These are phyloP conservation scores for Sarocladium strictum DNA, from an alignment of 2,329 filamentous ascomycete genomes.

Conservation along the genomic window DNA sequence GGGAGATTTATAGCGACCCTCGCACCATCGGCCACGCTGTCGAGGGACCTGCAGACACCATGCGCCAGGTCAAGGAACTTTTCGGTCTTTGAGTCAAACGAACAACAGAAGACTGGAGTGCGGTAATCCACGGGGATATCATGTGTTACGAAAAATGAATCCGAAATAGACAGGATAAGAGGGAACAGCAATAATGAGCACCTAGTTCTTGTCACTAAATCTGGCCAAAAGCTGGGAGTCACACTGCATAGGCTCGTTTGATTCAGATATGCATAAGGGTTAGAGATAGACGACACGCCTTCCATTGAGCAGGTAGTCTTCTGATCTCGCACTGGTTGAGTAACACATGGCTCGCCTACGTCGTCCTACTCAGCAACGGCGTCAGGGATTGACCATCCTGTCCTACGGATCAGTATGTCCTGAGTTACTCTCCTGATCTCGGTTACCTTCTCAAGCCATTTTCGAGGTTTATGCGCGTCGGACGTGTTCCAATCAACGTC, in stretches of 20 bases:
- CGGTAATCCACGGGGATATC: not conserved
- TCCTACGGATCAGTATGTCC: not conserved
- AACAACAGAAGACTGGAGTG: not conserved
- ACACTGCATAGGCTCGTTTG: too few relatives aligned
- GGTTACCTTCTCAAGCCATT: not conserved
- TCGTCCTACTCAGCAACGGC: not conserved
- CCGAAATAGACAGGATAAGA: not conserved
- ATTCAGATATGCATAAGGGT: too few relatives aligned
- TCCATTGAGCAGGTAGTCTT: too few relatives aligned
- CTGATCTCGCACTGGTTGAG: too few relatives aligned
- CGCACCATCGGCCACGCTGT: slow-evolving; percentile 84
- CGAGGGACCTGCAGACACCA: slow-evolving; percentile 74
- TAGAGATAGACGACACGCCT: too few relatives aligned
- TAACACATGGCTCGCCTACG: too few relatives aligned
- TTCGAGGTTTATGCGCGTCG: not conserved
- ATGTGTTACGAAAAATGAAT: not conserved
- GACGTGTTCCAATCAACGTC: not conserved
- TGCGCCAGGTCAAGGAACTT: slow-evolving; percentile 70
- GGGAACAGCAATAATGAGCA: too few relatives aligned
- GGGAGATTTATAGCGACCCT: slow-evolving; percentile 80
- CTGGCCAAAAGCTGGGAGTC: too few relatives aligned
- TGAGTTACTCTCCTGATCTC: slow-evolving; percentile 7
- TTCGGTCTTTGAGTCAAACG: slow-evolving; percentile 54
- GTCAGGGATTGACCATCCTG: slow-evolving; percentile 1
- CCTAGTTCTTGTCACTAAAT: too few relatives aligned